phyloP scores from a whole-genome alignment of 1,284 basidiomycete species.

The Pulveroboletus sp. region DNA sequence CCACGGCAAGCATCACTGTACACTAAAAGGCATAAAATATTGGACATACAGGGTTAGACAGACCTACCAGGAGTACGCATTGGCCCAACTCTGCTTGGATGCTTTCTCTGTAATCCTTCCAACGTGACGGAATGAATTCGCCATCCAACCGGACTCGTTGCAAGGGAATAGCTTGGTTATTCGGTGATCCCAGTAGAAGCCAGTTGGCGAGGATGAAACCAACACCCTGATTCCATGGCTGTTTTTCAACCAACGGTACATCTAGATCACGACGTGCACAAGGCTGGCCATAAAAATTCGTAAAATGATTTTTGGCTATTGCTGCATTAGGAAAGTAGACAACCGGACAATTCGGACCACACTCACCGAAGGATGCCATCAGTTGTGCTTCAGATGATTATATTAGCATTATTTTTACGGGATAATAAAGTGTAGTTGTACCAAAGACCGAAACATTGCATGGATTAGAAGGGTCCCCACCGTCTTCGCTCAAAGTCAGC shows the following conservation, averaged over 20 bases:
- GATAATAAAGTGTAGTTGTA: background rate
- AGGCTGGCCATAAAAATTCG: constrained; percentile 15
- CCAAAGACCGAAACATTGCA: constrained; percentile 19
- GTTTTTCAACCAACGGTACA: constrained; percentile 4
- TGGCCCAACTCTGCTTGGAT: constrained; percentile 49
- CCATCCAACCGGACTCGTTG: constrained; percentile 22
- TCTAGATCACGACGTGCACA: constrained; percentile 18
- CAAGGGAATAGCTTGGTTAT: constrained; percentile 15
- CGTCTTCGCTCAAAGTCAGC: background rate
- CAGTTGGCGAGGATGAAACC: constrained; percentile 3
- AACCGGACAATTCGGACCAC: background rate
- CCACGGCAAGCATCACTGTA: constrained; percentile 20
- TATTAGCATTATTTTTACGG: constrained; percentile 1
- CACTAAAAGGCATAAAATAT: constrained; percentile 15
- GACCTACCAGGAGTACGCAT: constrained; percentile 46
- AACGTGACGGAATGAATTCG: constrained; percentile 23
- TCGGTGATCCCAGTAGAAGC: constrained; percentile 13
- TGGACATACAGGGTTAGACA: rapidly evolving
- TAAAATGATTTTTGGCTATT: constrained; percentile 17
- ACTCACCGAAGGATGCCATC: constrained; percentile 18
- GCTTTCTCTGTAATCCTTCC: constrained; percentile 38
- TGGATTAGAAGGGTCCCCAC: background rate
- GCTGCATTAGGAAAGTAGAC: background rate
- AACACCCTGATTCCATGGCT: constrained; percentile 7
- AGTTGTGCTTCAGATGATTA: constrained; percentile 14